These are phyloP conservation scores for Spongiforma sp. DNA, from an alignment of 1,284 basidiomycete species.

Conservation along the genomic window DNA sequence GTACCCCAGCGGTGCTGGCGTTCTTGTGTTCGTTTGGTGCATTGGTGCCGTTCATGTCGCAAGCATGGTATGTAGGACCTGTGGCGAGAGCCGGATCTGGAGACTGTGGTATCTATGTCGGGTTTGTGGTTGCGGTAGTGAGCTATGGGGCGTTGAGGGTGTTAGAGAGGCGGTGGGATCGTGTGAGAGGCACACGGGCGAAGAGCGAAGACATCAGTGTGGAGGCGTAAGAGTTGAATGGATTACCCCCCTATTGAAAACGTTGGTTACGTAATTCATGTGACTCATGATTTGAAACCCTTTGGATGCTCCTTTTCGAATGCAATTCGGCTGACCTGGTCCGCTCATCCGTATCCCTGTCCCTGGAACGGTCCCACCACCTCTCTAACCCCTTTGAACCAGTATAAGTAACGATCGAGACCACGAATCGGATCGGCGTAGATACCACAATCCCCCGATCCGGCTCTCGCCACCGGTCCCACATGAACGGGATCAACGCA, in stretches of 20 bases:
- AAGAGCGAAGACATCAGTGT: no score
- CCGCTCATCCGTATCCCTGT: no score
- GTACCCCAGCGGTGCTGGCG: constrained; percentile 50
- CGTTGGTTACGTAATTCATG: no score
- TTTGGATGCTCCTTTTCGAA: no score
- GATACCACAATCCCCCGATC: constrained; percentile 64
- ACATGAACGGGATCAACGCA: constrained; percentile 56
- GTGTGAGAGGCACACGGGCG: no score
- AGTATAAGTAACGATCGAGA: constrained; percentile 45
- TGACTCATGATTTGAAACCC: no score
- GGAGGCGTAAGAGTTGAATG: no score
- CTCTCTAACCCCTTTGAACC: constrained; percentile 46
- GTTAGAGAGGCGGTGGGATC: constrained; percentile 41
- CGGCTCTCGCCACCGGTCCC: constrained; percentile 48
- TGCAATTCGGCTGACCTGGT: no score
- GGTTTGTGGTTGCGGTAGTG: constrained; percentile 46
- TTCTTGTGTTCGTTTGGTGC: constrained; percentile 52
- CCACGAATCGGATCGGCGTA: constrained; percentile 53
- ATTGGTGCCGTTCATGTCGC: constrained; percentile 62
- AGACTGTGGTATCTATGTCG: constrained; percentile 60
- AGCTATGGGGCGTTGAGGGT: constrained; percentile 46
- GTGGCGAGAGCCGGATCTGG: constrained; percentile 54
- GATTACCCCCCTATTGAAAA: no score
- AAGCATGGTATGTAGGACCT: constrained; percentile 61
- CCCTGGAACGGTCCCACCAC: constrained; percentile 28